Conservation (phyloP, 2,329 filamentous ascomycete genomes). For the Ophiostoma piceae region DNA sequence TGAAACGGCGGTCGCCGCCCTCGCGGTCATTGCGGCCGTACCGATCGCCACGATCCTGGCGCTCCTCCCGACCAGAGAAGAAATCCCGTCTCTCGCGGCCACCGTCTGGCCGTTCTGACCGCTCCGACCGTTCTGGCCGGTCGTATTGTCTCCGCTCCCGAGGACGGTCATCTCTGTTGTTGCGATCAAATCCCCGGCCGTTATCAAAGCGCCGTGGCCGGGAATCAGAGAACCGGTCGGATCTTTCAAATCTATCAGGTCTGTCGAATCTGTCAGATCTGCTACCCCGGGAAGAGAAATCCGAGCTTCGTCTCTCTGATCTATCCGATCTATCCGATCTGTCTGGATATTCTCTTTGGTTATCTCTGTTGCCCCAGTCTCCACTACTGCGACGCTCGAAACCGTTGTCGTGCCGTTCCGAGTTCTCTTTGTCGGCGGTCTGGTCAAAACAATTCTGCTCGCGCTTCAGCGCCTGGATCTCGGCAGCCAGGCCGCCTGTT, state of each 20-base stretch:
- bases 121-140: neutral
- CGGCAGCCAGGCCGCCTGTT: conserved; percentile 39
- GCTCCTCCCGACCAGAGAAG: neutral
- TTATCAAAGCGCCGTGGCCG: neutral
- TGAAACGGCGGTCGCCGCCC: neutral
- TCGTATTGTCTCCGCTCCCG: neutral
- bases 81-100: neutral
- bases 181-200: neutral
- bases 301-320: neutral
- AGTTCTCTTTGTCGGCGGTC: neutral
- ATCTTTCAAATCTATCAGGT: neutral
- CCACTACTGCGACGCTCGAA: neutral
- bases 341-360: neutral
- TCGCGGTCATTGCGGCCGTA: neutral
- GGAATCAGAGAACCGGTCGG: neutral
- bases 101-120: neutral
- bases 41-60: neutral
- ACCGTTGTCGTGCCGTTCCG: neutral
- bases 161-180: neutral
- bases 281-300: neutral
- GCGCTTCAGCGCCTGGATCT: conserved; percentile 28
- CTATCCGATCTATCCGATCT: neutral
- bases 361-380: neutral
- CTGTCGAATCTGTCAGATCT: neutral
- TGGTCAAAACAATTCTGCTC: neutral